Conservation (phyloP, 2,329 filamentous ascomycete genomes). For the Aureobasidium melanogenum region DNA sequence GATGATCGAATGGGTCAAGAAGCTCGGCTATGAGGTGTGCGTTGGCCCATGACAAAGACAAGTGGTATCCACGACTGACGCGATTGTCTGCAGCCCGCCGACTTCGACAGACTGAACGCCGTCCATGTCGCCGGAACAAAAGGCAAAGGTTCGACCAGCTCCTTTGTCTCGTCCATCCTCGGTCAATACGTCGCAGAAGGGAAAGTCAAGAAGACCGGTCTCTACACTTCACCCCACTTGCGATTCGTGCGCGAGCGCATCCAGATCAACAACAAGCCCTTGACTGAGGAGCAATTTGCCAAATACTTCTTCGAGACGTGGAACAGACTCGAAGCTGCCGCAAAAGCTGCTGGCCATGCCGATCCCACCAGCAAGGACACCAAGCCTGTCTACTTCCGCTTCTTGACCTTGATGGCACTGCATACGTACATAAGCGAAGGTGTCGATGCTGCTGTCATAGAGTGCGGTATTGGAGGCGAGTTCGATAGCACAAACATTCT, state of each 20-base stretch:
- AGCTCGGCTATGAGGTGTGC: constrained; percentile 65
- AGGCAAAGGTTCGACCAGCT: constrained; percentile 83
- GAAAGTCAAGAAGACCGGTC: constrained; percentile 53
- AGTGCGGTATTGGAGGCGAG: constrained; percentile 91
- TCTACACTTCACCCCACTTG: constrained; percentile 81
- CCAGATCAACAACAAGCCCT: constrained; percentile 62
- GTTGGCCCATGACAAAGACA: constrained; percentile 11
- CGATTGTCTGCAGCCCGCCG: constrained; percentile 42
- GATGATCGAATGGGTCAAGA: constrained; percentile 67
- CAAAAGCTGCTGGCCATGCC: constrained; percentile 39
- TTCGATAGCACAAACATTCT: constrained; percentile 89
- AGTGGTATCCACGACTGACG: constrained; percentile 7
- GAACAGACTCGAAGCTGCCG: constrained; percentile 53
- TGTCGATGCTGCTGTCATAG: constrained; percentile 70
- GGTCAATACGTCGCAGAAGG: constrained; percentile 43
- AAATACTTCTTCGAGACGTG: constrained; percentile 77
- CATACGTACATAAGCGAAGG: constrained; percentile 72
- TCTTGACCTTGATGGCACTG: constrained; percentile 78
- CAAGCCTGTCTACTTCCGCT: constrained; percentile 90
- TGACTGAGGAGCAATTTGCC: constrained; percentile 61
- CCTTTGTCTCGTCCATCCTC: constrained; percentile 75
- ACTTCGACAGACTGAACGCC: constrained; percentile 50
- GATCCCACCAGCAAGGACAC: constrained; percentile 44
- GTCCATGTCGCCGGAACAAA: constrained; percentile 92
- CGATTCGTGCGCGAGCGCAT: constrained; percentile 79